These are phyloP conservation scores for Macrophomina tecta DNA, from an alignment of 2,329 filamentous ascomycete genomes.

Conservation along the genomic window DNA sequence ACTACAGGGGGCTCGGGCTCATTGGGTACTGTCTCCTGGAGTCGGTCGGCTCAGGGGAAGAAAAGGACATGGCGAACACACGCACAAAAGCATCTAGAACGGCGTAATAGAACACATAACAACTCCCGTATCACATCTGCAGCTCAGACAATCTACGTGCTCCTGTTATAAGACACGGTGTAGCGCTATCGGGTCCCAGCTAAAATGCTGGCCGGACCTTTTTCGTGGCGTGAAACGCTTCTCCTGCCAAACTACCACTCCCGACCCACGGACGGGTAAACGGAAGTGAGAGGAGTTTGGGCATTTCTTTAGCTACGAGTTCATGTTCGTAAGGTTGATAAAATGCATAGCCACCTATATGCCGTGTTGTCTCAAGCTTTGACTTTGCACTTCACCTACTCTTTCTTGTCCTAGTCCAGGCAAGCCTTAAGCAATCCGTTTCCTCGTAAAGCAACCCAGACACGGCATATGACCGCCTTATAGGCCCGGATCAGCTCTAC, in stretches of 20 bases:
- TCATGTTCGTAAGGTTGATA: background rate
- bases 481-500: background rate
- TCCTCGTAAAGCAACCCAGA: background rate
- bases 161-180: background rate
- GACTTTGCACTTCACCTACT: background rate
- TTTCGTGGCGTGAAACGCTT: too few species aligned
- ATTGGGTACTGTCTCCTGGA: background rate
- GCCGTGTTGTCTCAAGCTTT: background rate
- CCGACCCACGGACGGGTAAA: too few species aligned
- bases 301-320: background rate
- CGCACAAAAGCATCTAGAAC: constrained; percentile 15
- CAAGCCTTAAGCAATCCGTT: background rate
- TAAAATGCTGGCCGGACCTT: background rate
- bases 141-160: background rate
- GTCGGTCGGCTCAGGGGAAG: background rate
- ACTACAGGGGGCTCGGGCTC: background rate
- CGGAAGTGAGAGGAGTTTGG: too few species aligned
- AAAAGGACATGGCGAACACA: background rate
- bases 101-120: constrained; percentile 12
- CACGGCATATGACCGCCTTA: background rate
- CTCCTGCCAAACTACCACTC: too few species aligned
- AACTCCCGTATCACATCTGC: background rate
- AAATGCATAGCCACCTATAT: background rate
- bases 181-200: background rate
- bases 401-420: background rate